phyloP scores from a whole-genome alignment of 2,329 filamentous ascomycete species.

The Colletotrichum cordylinicola region DNA sequence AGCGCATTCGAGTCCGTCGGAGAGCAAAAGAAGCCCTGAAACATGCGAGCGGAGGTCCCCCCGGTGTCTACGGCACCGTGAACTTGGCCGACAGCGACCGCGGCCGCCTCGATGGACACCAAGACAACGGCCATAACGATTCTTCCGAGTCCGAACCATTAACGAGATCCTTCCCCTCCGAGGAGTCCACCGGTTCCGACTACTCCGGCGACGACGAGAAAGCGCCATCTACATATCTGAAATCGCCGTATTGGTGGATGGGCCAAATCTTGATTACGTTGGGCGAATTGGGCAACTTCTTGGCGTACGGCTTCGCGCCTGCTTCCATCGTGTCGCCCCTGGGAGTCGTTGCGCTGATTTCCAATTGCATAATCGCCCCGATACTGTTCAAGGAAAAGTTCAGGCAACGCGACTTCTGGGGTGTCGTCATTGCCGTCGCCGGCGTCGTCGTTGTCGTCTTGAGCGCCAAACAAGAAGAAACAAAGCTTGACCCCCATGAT shows the following conservation, averaged over 20 bases:
- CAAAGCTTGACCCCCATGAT: constrained; percentile 87
- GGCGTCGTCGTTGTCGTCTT: constrained; percentile 93
- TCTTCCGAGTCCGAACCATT: constrained; percentile 57
- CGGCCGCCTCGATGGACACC: neutral
- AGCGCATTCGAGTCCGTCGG: constrained; percentile 65
- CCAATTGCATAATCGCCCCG: constrained; percentile 96
- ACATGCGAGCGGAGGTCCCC: constrained; percentile 37
- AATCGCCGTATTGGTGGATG: constrained; percentile 94
- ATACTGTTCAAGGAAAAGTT: constrained; percentile 93
- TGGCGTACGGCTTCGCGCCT: constrained; percentile 96
- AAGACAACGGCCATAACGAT: constrained; percentile 29
- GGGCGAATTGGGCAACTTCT: constrained; percentile 93
- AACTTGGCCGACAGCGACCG: constrained; percentile 11
- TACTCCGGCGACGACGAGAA: constrained; percentile 39
- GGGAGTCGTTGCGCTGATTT: constrained; percentile 94
- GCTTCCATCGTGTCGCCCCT: constrained; percentile 96
- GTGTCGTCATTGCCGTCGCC: constrained; percentile 84
- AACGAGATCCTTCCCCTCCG: constrained; percentile 54
- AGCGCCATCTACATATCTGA: constrained; percentile 75
- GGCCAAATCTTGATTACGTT: constrained; percentile 92
- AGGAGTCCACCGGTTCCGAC: constrained; percentile 42
- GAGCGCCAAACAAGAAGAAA: constrained; percentile 88
- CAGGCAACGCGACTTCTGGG: constrained; percentile 82
- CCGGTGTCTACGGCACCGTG: constrained; percentile 40
- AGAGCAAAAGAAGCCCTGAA: constrained; percentile 60